phyloP scores from a whole-genome alignment of 2,329 filamentous ascomycete species.

The Fusarium dlaminii region DNA sequence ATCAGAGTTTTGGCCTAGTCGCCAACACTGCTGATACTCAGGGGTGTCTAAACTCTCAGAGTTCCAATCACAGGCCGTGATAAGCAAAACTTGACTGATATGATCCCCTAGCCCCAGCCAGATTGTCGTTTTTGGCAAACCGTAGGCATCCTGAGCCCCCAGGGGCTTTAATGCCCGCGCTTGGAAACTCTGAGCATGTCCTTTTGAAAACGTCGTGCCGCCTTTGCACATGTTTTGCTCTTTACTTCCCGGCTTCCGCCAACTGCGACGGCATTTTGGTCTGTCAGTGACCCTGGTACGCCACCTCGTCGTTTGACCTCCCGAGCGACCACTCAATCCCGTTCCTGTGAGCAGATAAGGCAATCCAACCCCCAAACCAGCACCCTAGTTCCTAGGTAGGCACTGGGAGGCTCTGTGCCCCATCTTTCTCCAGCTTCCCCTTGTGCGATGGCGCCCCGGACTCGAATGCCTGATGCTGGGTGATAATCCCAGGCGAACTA shows the following conservation, averaged over 20 bases:
- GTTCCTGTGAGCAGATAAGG: slow-evolving; percentile 39
- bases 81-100: slow-evolving; percentile 32
- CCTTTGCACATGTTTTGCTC: slow-evolving; percentile 4
- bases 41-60: slow-evolving; percentile 25
- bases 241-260: not conserved
- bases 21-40: slow-evolving; percentile 19
- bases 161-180: slow-evolving; percentile 8
- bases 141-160: slow-evolving; percentile 32
- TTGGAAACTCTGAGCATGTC: slow-evolving; percentile 9
- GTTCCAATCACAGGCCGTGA: slow-evolving; percentile 31
- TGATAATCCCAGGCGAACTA: slow-evolving; percentile 32
- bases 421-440: slow-evolving; percentile 44
- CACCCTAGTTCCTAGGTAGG: slow-evolving; percentile 12
- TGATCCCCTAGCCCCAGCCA: slow-evolving; percentile 25
- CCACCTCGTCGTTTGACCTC: slow-evolving; percentile 24
- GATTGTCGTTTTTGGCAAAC: slow-evolving; percentile 9
- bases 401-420: slow-evolving; percentile 41
- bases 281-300: slow-evolving; percentile 28
- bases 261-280: slow-evolving; percentile 8
- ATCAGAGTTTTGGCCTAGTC: slow-evolving; percentile 17
- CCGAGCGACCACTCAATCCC: slow-evolving; percentile 17
- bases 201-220: slow-evolving; percentile 2
- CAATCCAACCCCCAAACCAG: slow-evolving; percentile 23
- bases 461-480: slow-evolving; percentile 32
- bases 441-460: slow-evolving; percentile 42